Conservation (phyloP, 768 basidiomycete genomes). For the Pleurotus pulmonarius region DNA sequence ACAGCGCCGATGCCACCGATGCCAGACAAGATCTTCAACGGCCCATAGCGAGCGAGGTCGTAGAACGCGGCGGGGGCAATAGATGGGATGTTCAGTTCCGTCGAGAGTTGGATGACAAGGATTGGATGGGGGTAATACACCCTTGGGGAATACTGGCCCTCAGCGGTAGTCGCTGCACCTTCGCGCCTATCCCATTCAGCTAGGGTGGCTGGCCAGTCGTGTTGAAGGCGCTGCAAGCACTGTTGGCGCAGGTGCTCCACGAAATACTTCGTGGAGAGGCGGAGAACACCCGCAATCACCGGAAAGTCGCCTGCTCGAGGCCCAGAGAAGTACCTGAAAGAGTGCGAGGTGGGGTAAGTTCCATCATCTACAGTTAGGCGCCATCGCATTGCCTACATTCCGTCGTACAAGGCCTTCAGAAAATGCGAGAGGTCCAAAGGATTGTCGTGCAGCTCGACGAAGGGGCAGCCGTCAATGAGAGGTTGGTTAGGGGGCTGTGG, state of each 20-base stretch:
- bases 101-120: slow-evolving; percentile 65
- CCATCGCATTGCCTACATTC: slow-evolving; percentile 58
- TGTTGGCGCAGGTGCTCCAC: slow-evolving; percentile 61
- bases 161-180: slow-evolving; percentile 42
- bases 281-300: slow-evolving; percentile 58
- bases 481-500: slow-evolving; percentile 52
- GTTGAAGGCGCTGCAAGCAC: slow-evolving; percentile 54
- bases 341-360: neutral
- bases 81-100: slow-evolving; percentile 53
- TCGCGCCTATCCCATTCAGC: slow-evolving; percentile 70
- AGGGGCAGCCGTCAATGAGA: slow-evolving; percentile 53
- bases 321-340: slow-evolving; percentile 52
- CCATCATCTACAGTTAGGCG: no score
- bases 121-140: slow-evolving; percentile 63
- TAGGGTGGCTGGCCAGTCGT: slow-evolving; percentile 69
- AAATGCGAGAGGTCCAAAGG: slow-evolving; percentile 68
- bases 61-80: slow-evolving; percentile 72
- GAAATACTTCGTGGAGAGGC: slow-evolving; percentile 73
- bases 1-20: slow-evolving; percentile 34
- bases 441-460: slow-evolving; percentile 60
- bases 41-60: slow-evolving; percentile 70
- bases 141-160: slow-evolving; percentile 56
- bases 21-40: slow-evolving; percentile 62
- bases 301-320: slow-evolving; percentile 54
- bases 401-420: slow-evolving; percentile 69